phyloP scores from a whole-genome alignment of 371 early-diverging fungal genomes.

The Rhizopus arrhizus region DNA sequence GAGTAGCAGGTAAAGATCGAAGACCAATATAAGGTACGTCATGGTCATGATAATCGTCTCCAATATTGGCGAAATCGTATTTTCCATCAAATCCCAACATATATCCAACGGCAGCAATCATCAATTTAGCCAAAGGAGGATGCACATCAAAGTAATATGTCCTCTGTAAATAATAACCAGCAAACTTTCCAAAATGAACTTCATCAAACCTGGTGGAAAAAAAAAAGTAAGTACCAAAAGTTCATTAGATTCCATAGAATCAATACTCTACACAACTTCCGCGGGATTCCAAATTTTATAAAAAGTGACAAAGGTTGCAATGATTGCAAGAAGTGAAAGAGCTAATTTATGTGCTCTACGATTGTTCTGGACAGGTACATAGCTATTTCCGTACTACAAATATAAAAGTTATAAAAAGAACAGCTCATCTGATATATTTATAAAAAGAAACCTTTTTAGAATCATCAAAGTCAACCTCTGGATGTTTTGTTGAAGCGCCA shows the following conservation, averaged over 20 bases:
- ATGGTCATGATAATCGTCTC: slow-evolving; percentile 83
- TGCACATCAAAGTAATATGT: slow-evolving; percentile 99
- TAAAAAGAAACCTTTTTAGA: slow-evolving; percentile 23
- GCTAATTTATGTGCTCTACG: slow-evolving; percentile 18
- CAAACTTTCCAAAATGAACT: slow-evolving; percentile 99
- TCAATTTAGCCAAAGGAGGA: slow-evolving; percentile 98
- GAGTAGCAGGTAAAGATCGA: slow-evolving; percentile 77
- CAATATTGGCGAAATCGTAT: slow-evolving; percentile 93
- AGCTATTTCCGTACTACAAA: slow-evolving; percentile 12
- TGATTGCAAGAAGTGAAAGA: slow-evolving; percentile 9
- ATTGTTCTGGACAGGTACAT: neutral
- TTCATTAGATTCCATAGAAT: slow-evolving; percentile 19
- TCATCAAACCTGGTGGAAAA: slow-evolving; percentile 72
- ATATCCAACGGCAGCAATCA: slow-evolving; percentile 86
- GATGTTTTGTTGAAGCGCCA: slow-evolving; percentile 11
- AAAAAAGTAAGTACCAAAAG: neutral
- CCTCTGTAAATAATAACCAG: slow-evolving; percentile 90
- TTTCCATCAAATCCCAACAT: slow-evolving; percentile 92
- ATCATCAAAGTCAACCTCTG: slow-evolving; percentile 24
- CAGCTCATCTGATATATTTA: no score
- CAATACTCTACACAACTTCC: slow-evolving; percentile 73
- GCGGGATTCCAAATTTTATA: slow-evolving; percentile 66
- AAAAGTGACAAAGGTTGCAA: slow-evolving; percentile 27
- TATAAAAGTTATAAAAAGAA: neutral
- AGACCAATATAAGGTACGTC: slow-evolving; percentile 90